These are phyloP conservation scores for Apiotrichum mycotoxinovorans DNA, from an alignment of 1,284 basidiomycete genomes.

Conservation along the genomic window DNA sequence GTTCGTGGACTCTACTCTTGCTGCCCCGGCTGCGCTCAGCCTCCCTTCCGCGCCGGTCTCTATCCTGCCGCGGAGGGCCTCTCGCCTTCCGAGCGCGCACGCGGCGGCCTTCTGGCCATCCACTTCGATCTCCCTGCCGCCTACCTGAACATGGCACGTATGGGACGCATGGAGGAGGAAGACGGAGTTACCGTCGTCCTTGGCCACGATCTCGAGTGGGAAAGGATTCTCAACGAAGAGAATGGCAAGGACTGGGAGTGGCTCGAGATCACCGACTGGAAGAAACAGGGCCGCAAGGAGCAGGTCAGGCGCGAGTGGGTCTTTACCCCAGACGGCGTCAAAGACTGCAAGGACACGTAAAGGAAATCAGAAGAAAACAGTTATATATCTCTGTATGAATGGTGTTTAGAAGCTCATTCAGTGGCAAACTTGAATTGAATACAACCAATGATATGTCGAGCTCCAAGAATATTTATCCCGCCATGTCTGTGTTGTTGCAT, in stretches of 20 bases:
- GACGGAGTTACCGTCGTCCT: constrained; percentile 15
- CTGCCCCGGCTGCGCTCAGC: constrained; percentile 10
- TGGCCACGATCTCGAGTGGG: constrained; percentile 21
- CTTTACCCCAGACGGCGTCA: constrained; percentile 1
- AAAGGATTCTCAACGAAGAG: constrained; percentile 14
- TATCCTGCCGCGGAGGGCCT: constrained; percentile 14
- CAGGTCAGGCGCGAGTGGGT: constrained; percentile 13
- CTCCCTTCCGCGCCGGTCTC: constrained; percentile 17
- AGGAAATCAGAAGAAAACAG: too few species aligned
- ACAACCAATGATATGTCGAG: too few species aligned
- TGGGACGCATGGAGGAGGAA: constrained; percentile 24
- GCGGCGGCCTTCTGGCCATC: constrained; percentile 17
- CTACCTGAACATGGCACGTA: constrained; percentile 19
- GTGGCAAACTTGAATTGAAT: too few species aligned
- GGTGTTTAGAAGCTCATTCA: too few species aligned
- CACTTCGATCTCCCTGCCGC: constrained; percentile 19
- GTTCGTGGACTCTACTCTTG: constrained; percentile 22
- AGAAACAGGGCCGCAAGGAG: constrained; percentile 12
- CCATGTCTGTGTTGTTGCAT: too few species aligned
- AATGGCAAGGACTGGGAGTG: constrained; percentile 18
- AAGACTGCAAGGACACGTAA: neutral
- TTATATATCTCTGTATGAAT: too few species aligned
- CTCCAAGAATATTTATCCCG: too few species aligned
- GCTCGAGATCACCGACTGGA: constrained; percentile 16
- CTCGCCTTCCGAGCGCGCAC: constrained; percentile 8